These are phyloP conservation scores for Citrus sp. DNA, from an alignment of 345 rosid genomes.

Conservation along the genomic window DNA sequence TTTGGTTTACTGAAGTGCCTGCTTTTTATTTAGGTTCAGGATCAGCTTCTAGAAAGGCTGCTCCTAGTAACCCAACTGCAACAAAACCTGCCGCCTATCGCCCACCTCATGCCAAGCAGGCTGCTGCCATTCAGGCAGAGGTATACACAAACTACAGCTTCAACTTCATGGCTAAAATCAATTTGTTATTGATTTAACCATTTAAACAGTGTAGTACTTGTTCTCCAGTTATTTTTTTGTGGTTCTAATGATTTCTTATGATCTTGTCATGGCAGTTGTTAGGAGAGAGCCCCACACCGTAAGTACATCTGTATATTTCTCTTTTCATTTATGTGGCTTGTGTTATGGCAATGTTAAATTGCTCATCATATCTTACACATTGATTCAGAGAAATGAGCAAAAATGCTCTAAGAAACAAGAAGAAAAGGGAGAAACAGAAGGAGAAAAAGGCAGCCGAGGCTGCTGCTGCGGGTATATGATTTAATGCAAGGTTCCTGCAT, in stretches of 20 bases:
- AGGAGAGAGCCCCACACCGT: conserved; percentile 62
- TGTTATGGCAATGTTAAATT: neutral
- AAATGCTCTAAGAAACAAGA: conserved; percentile 83
- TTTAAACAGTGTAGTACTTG: neutral
- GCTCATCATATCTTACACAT: neutral
- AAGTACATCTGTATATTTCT: conserved; percentile 31
- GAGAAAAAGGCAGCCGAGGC: conserved; percentile 71
- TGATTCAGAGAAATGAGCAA: conserved; percentile 73
- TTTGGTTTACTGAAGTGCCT: no score
- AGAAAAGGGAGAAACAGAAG: conserved; percentile 77
- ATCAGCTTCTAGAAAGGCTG: conserved; percentile 14
- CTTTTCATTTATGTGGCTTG: neutral
- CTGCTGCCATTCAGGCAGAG: conserved; percentile 84
- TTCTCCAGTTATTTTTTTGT: neutral
- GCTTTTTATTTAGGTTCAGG: neutral
- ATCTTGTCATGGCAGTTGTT: conserved; percentile 52
- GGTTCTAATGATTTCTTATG: conserved; percentile 28
- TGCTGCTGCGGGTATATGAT: conserved; percentile 12
- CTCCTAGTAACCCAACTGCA: conserved; percentile 35
- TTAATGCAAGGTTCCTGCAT: neutral
- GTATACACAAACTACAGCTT: conserved; percentile 33
- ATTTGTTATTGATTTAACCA: neutral
- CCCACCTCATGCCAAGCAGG: conserved; percentile 86
- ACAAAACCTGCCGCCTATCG: conserved; percentile 90
- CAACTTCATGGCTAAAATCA: neutral